Evolutionary conservation across 2,329 filamentous ascomycete genomes (phyloP).

Genomic region (Xylaria sp.): DNA sequence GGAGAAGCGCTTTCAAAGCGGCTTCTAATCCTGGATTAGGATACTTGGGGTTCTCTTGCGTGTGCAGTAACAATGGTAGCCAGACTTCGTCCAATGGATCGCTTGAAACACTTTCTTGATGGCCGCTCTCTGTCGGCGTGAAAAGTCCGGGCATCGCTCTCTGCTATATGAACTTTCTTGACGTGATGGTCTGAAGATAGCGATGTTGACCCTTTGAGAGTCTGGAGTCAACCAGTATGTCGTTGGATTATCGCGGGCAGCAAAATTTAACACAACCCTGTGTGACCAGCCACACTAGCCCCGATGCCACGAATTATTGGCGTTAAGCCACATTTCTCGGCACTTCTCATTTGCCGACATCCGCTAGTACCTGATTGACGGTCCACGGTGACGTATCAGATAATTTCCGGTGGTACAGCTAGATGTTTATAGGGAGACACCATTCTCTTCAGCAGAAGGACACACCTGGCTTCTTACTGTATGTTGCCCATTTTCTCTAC

Average conservation of each 20-base stretch:
- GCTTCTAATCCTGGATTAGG: neutral
- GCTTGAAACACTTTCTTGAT: neutral
- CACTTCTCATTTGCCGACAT: neutral
- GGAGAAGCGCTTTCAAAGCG: neutral
- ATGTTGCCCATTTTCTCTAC: neutral
- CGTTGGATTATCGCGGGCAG: neutral
- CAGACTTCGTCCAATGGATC: neutral
- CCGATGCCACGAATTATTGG: neutral
- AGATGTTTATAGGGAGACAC: neutral
- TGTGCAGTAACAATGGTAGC: neutral
- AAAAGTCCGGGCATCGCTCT: neutral
- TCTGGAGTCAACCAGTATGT: neutral
- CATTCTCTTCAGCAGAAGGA: neutral
- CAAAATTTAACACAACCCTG: conserved; percentile 5
- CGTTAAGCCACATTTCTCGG: conserved; percentile 16
- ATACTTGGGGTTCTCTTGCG: neutral
- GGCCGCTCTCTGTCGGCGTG: no score
- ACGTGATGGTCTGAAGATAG: neutral
- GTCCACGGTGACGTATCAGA: conserved; percentile 11
- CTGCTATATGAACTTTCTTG: neutral
- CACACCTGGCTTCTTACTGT: neutral
- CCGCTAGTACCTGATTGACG: conserved; percentile 18
- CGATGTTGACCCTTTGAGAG: no score
- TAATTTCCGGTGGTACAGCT: conserved; percentile 29
- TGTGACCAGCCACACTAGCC: conserved; percentile 23